Evolutionary conservation across 176 grass and related monocot species (phyloP).

Genomic region (Carex pumila): DNA sequence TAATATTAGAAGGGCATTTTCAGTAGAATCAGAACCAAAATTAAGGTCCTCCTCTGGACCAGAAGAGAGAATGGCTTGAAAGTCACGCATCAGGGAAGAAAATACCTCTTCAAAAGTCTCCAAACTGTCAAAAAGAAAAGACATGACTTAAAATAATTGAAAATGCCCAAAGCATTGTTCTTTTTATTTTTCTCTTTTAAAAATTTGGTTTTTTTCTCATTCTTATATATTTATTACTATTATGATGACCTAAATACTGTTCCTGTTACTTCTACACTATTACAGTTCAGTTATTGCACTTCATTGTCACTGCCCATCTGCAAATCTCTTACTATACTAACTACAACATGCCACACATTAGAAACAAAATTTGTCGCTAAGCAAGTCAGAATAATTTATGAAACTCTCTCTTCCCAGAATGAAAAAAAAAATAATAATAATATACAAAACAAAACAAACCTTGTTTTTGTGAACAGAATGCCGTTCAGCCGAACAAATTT

Average conservation of each 20-base stretch:
- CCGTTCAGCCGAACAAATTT: conserved; percentile 91
- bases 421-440: not conserved
- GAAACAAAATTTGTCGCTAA: not conserved
- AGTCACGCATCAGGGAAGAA: conserved; percentile 41
- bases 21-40: conserved; percentile 56
- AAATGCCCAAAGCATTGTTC: not conserved
- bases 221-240: not conserved
- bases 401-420: not conserved
- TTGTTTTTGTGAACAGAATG: conserved; percentile 80
- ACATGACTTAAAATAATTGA: not conserved
- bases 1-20: conserved; percentile 61
- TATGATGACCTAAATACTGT: not conserved
- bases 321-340: not conserved
- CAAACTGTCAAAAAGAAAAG: conserved; percentile 42
- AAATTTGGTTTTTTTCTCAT: not conserved
- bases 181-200: not conserved
- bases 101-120: conserved; percentile 83
- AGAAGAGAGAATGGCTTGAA: conserved; percentile 73
- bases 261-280: not conserved
- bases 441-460: conserved; percentile 14
- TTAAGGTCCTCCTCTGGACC: conserved; percentile 65
- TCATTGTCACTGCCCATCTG: not conserved
- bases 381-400: not conserved
- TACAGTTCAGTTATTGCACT: not conserved
- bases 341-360: not conserved